Evolutionary conservation across 768 basidiomycete species (phyloP), one percentile per base, ranked within the genome.

Genomic region (Kockovaella imperatae): DNA sequence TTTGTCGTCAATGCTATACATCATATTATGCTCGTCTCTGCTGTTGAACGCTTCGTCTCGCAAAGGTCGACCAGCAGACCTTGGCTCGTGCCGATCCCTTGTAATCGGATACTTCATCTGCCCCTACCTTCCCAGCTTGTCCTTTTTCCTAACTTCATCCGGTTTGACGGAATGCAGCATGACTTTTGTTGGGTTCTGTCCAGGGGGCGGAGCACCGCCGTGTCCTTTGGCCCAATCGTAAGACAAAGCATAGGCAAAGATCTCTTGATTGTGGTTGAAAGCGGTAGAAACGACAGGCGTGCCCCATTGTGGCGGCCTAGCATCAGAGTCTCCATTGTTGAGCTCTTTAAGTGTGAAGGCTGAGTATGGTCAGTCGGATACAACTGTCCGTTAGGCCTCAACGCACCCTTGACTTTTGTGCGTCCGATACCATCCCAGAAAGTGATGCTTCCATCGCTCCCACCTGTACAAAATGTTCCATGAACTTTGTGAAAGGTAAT

Each of bases 191-290:
- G 58, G 57, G 41, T 66, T 69, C 28, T 43, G 31, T 4, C 43
- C 34, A 1, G 75, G 74, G 2, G 78, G 76, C 4, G 83, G 83
- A 78, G 84, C 87, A 18, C 88, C 89, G 11, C 82, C 80, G 68
- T 89, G 85, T 6, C 88, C 87, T 67, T 89, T 89, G 14, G 83
- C 85, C 89, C 89, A 93, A 64, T 93, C 89, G 56, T 93, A 93
- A 11, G 87, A 88, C 20, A 93, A 72, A 0, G 88, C 84, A 57
- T 95, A 95, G 0, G 89, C 91, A 64, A 95, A 87, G 55, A 95
- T 86, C 25, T 76, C 81, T 24, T 87, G 87, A 21, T 79, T 86
- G 52, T 83, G 83, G 74, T 88, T 95, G 77, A 93, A 96, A 3
- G 81, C 76, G 7, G 83, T 83, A 6, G 83, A 77, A 17, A 84